A percentile compares a stretch with the other conserved stretches of the same genome.
These are phyloP conservation scores for Hygrocybe coccinea DNA, from an alignment of 768 basidiomycete species.

Conservation along the genomic window DNA sequence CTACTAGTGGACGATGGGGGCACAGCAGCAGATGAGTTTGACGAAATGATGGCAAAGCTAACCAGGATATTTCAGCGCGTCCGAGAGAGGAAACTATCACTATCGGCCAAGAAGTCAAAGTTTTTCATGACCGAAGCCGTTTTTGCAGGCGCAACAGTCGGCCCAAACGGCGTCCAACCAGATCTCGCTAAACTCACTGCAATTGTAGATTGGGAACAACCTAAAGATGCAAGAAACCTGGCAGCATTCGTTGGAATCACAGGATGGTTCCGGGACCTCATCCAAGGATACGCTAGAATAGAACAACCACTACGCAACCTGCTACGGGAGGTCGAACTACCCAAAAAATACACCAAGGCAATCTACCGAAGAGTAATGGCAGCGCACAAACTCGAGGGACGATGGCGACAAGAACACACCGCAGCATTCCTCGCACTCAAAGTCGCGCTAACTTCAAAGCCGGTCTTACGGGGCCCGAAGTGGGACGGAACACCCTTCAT, in stretches of 20 bases:
- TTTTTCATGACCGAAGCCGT: constrained; percentile 35
- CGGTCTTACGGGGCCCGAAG: too few relatives aligned
- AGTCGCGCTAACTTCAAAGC: too few relatives aligned
- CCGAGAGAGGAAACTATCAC: constrained; percentile 26
- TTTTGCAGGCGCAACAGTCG: constrained; percentile 32
- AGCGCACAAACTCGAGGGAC: constrained; percentile 21
- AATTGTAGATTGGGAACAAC: constrained; percentile 32
- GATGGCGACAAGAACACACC: too few relatives aligned
- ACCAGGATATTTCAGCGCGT: constrained; percentile 23
- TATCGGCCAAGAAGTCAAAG: constrained; percentile 32
- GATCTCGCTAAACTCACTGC: constrained; percentile 36
- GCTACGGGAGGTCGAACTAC: constrained; percentile 15
- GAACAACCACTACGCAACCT: constrained; percentile 32
- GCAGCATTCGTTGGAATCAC: constrained; percentile 33
- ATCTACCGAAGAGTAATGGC: constrained; percentile 7
- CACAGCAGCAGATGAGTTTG: constrained; percentile 29
- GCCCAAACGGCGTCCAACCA: constrained; percentile 30
- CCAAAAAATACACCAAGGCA: constrained; percentile 6
- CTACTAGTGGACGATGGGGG: constrained; percentile 39
- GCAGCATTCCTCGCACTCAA: too few relatives aligned
- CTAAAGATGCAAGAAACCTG: constrained; percentile 26
- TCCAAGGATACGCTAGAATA: constrained; percentile 31
- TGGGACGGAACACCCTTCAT: too few relatives aligned
- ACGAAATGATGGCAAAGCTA: constrained; percentile 22
- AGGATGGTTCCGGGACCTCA: constrained; percentile 31